Percentiles rank a stretch among this genome's conserved stretches.
phyloP scores from a whole-genome alignment of 768 basidiomycete genomes.

The Pholiota microspora region DNA sequence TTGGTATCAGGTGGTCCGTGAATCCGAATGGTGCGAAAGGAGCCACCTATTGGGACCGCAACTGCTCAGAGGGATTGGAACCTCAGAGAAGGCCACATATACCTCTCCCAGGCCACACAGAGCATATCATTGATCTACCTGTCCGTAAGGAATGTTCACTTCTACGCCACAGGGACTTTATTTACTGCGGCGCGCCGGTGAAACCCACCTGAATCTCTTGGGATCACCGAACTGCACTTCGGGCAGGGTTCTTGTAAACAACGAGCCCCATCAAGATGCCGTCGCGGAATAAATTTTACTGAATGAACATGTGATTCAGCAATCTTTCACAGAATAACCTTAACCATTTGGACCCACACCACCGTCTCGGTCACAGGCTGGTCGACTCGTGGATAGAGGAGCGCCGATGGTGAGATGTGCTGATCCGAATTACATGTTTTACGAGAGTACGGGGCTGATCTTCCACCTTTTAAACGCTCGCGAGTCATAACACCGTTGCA shows the following conservation, averaged over 20 bases:
- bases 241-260: constrained; percentile 5
- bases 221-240: not conserved
- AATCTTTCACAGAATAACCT: not conserved
- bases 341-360: not conserved
- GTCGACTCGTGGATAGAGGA: not conserved
- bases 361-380: not conserved
- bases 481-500: not conserved
- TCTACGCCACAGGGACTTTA: constrained; percentile 6
- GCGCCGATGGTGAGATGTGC: not conserved
- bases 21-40: not conserved
- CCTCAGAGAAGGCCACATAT: not conserved
- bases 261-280: not conserved
- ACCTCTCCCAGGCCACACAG: too few species aligned
- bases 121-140: not conserved
- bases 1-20: not conserved
- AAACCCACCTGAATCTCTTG: not conserved
- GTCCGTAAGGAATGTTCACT: not conserved
- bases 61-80: not conserved
- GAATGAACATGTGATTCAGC: not conserved
- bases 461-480: not conserved
- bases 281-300: not conserved
- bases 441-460: not conserved
- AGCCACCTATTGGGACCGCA: not conserved
- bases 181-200: not conserved
- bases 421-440: not conserved